Base-by-base conservation (phyloP, 495 filamentous ascomycete species). In the Cudoniella acicularis region DNA sequence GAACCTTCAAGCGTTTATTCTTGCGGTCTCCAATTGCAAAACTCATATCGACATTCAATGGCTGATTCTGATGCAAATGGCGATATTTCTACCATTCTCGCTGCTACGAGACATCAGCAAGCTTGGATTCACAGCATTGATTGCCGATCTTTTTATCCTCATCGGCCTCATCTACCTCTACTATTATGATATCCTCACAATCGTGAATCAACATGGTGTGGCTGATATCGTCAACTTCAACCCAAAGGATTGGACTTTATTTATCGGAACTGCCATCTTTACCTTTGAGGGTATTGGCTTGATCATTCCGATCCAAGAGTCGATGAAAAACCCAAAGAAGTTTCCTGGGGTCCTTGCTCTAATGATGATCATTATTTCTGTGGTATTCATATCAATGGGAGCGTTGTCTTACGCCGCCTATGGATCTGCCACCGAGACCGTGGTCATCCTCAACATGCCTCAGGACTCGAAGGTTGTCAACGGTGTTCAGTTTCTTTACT, bases 241-340 rank as follows among this genome's bases (percentile, higher is more conserved):
- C 74, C 73, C 84, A 2, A 79, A 85, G 20, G 83, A 88, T 65
- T 98, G 94, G 94, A 96, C 92, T 0, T 83, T 98, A 30, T 96
- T 98, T 71, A 97, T 98, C 65, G 94, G 94, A 63, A 98, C 94
- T 8, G 95, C 94, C 18, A 97, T 98, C 64, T 98, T 98, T 77
- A 98, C 94, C 3, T 98, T 96, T 63, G 94, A 98, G 68, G 94
- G 94, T 18, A 92, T 98, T 62, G 94, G 94, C 18, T 82, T 98
- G n/a, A 96, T 98, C 73, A 96, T 98, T 57, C 94, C 94, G 2
- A 98, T 98, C 57, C 95, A 98, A 73, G 90, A 94, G 67, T 94
- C 92, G 1, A 98, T 98, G 94, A 87, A 84, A 67, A 77, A 89
- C 49, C 94, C 91, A 1, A 78, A 84, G 52, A 91, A 95, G 66